Conservation (phyloP, 495 filamentous ascomycete species). For the Trichoderma gamsii region DNA sequence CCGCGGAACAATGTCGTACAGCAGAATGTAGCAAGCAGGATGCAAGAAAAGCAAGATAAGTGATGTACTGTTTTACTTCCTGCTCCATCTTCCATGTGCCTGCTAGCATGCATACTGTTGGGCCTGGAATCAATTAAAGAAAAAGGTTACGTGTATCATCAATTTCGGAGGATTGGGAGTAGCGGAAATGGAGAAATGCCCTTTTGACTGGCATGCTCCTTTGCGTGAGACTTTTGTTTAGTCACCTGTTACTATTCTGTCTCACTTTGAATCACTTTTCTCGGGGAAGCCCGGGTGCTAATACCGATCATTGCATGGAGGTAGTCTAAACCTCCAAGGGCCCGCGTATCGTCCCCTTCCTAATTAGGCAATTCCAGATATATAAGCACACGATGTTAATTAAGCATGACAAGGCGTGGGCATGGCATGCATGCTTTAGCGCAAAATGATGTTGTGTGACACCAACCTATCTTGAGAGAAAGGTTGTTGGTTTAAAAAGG, state of each 20-base stretch:
- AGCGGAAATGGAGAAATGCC: background rate
- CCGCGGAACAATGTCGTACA: background rate
- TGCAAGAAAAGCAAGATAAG: background rate
- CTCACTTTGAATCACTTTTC: background rate
- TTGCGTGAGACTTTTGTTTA: background rate
- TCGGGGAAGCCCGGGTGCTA: background rate
- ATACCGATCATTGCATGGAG: background rate
- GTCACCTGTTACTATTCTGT: background rate
- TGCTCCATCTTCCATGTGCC: too few species aligned
- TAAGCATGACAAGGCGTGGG: background rate
- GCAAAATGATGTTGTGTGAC: background rate
- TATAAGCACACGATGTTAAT: background rate
- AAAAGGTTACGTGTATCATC: background rate
- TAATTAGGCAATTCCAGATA: background rate
- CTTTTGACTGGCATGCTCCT: too few species aligned
- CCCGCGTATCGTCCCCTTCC: slow-evolving; percentile 5
- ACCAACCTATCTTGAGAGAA: too few species aligned
- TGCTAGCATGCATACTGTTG: background rate
- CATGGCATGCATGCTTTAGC: background rate
- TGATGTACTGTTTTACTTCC: too few species aligned
- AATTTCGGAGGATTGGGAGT: background rate
- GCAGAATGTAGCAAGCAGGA: background rate
- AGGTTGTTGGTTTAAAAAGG: background rate
- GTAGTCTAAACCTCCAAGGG: background rate
- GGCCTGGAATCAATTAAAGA: background rate